Conservation (phyloP, 1,284 basidiomycete species). For the Ganoderma lingzhi region DNA sequence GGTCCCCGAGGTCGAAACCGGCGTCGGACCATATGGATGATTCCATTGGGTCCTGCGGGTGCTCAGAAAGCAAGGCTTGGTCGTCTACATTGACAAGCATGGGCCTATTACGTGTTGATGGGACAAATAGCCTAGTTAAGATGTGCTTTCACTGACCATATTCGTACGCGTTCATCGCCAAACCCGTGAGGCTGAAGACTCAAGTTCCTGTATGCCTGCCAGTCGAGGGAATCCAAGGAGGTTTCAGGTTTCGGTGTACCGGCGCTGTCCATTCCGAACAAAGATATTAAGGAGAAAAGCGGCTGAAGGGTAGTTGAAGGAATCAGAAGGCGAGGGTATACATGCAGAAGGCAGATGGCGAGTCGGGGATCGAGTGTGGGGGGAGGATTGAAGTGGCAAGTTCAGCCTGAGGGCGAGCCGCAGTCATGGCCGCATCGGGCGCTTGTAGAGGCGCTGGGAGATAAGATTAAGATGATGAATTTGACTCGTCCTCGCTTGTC, state of each 20-base stretch:
- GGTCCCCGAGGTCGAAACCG: not conserved
- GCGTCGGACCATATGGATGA: conserved; percentile 14
- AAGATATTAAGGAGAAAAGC: not conserved
- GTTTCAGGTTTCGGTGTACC: not conserved
- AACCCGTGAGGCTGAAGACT: conserved; percentile 72
- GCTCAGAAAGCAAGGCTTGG: not conserved
- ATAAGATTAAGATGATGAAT: conserved; percentile 19
- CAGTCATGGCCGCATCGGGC: not conserved
- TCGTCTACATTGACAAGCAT: conserved; percentile 50
- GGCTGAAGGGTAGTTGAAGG: not conserved
- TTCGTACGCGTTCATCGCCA: conserved; percentile 55
- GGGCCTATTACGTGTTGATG: conserved; percentile 49
- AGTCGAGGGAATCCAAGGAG: conserved; percentile 44
- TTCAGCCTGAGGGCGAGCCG: not conserved
- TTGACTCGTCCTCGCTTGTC: conserved; percentile 8
- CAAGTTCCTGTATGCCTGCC: conserved; percentile 54
- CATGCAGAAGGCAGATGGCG: conserved; percentile 1
- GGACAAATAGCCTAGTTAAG: conserved; percentile 10
- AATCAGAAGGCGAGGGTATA: not conserved
- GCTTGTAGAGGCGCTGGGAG: not conserved
- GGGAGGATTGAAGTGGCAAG: not conserved
- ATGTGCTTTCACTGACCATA: conserved; percentile 59
- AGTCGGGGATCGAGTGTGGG: not conserved
- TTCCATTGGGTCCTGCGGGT: conserved; percentile 16
- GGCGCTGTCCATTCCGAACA: not conserved